These are phyloP conservation scores for Rosa multiflora DNA, from an alignment of 306 rosid species.

Conservation along the genomic window DNA sequence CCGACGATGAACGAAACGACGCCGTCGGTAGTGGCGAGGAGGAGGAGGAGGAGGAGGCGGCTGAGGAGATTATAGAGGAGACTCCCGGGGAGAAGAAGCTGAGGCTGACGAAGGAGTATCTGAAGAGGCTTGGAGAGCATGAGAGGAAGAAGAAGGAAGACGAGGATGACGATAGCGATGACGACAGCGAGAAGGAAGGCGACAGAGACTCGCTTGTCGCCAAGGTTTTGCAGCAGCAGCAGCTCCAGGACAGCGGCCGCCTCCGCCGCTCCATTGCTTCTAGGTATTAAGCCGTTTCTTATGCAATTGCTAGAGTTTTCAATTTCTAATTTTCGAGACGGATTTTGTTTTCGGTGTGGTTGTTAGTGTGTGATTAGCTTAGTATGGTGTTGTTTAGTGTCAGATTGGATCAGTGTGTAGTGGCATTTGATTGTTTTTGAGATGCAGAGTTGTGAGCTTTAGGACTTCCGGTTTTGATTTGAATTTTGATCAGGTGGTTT, in stretches of 20 bases:
- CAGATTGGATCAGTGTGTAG: neutral
- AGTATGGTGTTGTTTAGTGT: neutral
- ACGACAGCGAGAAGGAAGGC: conserved; percentile 42
- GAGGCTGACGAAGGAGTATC: conserved; percentile 52
- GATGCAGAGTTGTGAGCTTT: neutral
- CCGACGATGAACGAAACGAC: conserved; percentile 47
- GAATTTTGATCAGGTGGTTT: neutral
- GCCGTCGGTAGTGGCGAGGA: conserved; percentile 17
- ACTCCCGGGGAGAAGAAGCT: conserved; percentile 69
- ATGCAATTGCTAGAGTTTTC: neutral
- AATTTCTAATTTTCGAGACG: neutral
- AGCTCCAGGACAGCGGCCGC: conserved; percentile 83
- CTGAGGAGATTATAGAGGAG: conserved; percentile 41
- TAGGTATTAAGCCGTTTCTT: conserved; percentile 35
- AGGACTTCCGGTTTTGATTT: neutral
- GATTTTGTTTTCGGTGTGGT: neutral
- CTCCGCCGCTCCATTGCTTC: conserved; percentile 68
- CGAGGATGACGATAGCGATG: conserved; percentile 29
- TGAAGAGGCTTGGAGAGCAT: conserved; percentile 41
- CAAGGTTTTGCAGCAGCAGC: conserved; percentile 65
- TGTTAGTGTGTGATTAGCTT: neutral
- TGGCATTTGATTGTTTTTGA: neutral
- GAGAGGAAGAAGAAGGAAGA: conserved; percentile 52
- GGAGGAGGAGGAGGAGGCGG: conserved; percentile 23
- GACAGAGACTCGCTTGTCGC: conserved; percentile 70